Conservation (phyloP, 2,329 filamentous ascomycete species). For the Nigrospora sphaerica region DNA sequence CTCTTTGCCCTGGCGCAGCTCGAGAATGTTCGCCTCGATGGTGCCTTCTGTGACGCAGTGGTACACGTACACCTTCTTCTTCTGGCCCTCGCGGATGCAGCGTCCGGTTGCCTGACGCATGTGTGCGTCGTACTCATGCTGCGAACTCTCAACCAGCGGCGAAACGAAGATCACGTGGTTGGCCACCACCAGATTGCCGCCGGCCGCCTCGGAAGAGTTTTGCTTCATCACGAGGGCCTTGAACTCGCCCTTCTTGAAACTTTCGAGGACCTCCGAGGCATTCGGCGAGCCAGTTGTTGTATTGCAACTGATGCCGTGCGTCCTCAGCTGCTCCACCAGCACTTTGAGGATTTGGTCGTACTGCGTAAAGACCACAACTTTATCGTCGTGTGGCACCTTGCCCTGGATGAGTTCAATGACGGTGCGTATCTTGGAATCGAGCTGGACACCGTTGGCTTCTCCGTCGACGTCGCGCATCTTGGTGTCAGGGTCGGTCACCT, state of each 20-base stretch:
- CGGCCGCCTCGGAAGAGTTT: conserved; percentile 29
- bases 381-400: conserved; percentile 7
- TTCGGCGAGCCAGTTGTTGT: conserved; percentile 1
- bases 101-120: conserved; percentile 33
- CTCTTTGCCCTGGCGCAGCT: conserved; percentile 14
- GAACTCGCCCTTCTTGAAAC: conserved; percentile 16
- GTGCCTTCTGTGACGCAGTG: conserved; percentile 30
- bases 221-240: conserved; percentile 30
- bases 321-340: conserved; percentile 12
- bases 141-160: conserved; percentile 22
- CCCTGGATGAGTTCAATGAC: conserved; percentile 10
- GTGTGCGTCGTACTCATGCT: conserved; percentile 23
- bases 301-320: conserved; percentile 7
- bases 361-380: conserved; percentile 30
- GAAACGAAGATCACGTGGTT: conserved; percentile 34
- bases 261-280: conserved; percentile 9
- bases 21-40: conserved; percentile 31
- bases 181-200: conserved; percentile 31
- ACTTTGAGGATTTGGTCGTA: conserved; percentile 19
- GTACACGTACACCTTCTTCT: conserved; percentile 27
- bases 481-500: too few relatives aligned
- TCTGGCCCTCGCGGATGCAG: conserved; percentile 31
- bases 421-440: conserved; percentile 11
- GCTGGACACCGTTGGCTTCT: too few relatives aligned
- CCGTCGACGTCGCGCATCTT: too few relatives aligned